Conservation (phyloP, 306 rosid genomes). For the Corylus avellana region DNA sequence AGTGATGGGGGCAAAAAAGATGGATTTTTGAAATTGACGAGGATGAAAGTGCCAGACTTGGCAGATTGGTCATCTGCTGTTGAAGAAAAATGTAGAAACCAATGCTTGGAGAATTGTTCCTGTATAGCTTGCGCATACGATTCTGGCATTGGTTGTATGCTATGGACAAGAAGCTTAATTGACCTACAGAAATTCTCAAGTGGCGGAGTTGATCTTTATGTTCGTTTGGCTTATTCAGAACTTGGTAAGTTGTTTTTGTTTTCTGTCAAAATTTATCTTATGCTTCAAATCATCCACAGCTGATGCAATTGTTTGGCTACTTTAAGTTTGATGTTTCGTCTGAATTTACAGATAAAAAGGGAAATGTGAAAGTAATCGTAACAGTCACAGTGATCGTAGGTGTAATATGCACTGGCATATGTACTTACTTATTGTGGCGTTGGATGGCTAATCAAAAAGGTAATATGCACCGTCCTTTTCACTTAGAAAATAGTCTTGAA, state of each 20-base stretch:
- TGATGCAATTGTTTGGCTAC: too few relatives aligned
- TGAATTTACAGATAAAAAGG: neutral
- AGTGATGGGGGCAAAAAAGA: too few relatives aligned
- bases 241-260: neutral
- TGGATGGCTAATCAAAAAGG: neutral
- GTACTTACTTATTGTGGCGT: conserved; percentile 12
- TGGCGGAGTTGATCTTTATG: neutral
- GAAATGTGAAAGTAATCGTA: neutral
- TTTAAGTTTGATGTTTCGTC: neutral
- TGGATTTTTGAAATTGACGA: too few relatives aligned
- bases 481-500: neutral
- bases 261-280: neutral
- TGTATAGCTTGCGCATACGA: conserved; percentile 32
- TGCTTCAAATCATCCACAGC: neutral
- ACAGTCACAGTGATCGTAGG: neutral
- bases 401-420: neutral
- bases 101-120: conserved; percentile 28
- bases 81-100: conserved; percentile 17
- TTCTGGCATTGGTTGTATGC: conserved; percentile 16
- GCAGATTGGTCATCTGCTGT: too few relatives aligned
- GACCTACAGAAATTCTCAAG: neutral
- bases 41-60: too few relatives aligned
- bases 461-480: too few relatives aligned
- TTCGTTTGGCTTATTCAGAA: neutral
- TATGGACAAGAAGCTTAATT: conserved; percentile 16